Evolutionary conservation across 208 protist genomes (phyloP).

Genomic region (Tritrichomonas foetus): DNA sequence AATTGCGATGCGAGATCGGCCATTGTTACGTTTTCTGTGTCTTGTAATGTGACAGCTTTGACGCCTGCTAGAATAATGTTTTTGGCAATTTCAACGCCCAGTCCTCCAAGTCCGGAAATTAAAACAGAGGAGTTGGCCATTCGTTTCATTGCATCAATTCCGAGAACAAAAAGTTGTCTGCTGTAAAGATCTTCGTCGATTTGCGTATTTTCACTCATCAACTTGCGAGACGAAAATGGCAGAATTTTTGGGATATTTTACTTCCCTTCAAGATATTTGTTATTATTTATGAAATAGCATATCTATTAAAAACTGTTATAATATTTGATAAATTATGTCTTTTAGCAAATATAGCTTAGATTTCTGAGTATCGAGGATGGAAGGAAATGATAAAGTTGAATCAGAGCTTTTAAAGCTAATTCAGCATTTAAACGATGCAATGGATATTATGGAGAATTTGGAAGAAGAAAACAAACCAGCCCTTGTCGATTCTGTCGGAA

Average conservation of each 20-base stretch:
- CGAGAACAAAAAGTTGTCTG: slow-evolving; percentile 70
- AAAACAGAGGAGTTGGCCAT: slow-evolving; percentile 59
- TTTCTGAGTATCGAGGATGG: no score
- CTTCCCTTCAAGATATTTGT: no score
- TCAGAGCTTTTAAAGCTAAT: background rate
- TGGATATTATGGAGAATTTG: slow-evolving; percentile 14
- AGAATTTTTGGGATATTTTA: no score
- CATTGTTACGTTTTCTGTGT: slow-evolving; percentile 58
- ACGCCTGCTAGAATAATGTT: slow-evolving; percentile 77
- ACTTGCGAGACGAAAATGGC: no score
- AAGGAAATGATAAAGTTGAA: slow-evolving; percentile 32
- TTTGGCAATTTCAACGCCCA: slow-evolving; percentile 83
- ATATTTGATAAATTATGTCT: no score
- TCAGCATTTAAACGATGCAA: background rate
- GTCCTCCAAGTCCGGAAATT: slow-evolving; percentile 62
- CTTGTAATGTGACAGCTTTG: slow-evolving; percentile 72
- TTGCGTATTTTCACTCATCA: background rate
- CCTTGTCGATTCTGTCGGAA: background rate
- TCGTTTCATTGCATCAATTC: slow-evolving; percentile 71
- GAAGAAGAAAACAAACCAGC: background rate
- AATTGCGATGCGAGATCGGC: slow-evolving; percentile 72
- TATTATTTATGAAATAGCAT: no score
- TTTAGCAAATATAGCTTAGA: no score
- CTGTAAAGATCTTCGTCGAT: slow-evolving; percentile 68
- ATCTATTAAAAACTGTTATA: no score